Percentiles rank a stretch among this genome's conserved stretches.
phyloP scores from a whole-genome alignment of 2,329 filamentous ascomycete genomes.

The Sclerotiophoma versabilis region DNA sequence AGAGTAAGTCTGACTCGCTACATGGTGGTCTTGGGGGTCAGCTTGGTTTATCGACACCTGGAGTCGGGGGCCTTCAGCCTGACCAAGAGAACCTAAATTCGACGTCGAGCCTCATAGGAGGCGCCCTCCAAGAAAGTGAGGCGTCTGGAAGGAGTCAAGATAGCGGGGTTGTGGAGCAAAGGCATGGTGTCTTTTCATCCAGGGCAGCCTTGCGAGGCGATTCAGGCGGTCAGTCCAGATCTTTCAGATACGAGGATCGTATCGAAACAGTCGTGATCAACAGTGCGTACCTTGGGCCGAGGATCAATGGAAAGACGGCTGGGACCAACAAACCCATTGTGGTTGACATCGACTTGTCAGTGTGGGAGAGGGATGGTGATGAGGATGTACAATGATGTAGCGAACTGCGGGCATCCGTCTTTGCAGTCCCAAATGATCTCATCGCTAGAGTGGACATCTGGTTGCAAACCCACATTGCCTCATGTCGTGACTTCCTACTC shows the following conservation, averaged over 20 bases:
- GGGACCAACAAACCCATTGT: conserved; percentile 80
- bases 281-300: conserved; percentile 74
- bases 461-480: conserved; percentile 6
- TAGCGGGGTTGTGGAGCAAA: conserved; percentile 29
- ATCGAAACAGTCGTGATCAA: conserved; percentile 80
- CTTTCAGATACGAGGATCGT: conserved; percentile 49
- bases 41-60: conserved; percentile 20
- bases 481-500: neutral
- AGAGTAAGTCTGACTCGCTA: conserved; percentile 25
- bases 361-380: conserved; percentile 50
- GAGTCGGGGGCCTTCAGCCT: conserved; percentile 27
- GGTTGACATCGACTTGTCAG: conserved; percentile 78
- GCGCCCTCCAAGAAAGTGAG: conserved; percentile 31
- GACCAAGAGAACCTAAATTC: conserved; percentile 27
- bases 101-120: conserved; percentile 29
- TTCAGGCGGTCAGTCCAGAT: conserved; percentile 10
- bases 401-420: conserved; percentile 20
- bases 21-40: conserved; percentile 24
- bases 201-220: conserved; percentile 25
- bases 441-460: conserved; percentile 18
- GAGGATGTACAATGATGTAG: conserved; percentile 23
- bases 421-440: conserved; percentile 30
- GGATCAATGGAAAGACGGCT: conserved; percentile 64
- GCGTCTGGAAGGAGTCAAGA: conserved; percentile 24
- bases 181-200: conserved; percentile 32